Percentiles rank a stretch among this genome's conserved stretches.
phyloP scores from a whole-genome alignment of 2,329 filamentous ascomycete genomes.

The Colletotrichum sp. region DNA sequence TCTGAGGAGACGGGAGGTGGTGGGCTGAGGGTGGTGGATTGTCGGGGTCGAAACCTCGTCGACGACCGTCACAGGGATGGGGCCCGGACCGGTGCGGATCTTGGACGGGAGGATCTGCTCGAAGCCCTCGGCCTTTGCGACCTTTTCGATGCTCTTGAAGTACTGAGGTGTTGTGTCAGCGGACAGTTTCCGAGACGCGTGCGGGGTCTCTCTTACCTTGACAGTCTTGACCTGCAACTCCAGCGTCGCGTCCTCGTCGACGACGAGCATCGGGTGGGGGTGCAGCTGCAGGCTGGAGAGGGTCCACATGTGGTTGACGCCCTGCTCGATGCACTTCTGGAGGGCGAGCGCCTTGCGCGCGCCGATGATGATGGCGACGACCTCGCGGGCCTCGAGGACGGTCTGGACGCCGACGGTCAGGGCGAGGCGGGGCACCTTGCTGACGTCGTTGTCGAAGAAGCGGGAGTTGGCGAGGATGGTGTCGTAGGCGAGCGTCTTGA shows the following conservation, averaged over 20 bases:
- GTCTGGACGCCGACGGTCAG: slow-evolving; percentile 86
- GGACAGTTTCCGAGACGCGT: too few relatives aligned
- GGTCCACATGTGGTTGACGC: slow-evolving; percentile 91
- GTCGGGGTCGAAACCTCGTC: slow-evolving; percentile 49
- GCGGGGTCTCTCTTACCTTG: slow-evolving; percentile 45
- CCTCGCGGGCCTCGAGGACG: slow-evolving; percentile 79
- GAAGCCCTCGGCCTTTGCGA: slow-evolving; percentile 62
- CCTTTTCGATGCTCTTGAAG: slow-evolving; percentile 74
- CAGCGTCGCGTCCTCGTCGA: slow-evolving; percentile 79
- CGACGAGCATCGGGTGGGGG: slow-evolving; percentile 81
- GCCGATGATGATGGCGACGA: slow-evolving; percentile 82
- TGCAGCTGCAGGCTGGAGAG: slow-evolving; percentile 82
- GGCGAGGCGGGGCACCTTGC: slow-evolving; percentile 79
- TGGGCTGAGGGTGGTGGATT: slow-evolving; percentile 59
- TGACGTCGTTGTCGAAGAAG: slow-evolving; percentile 79
- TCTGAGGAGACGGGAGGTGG: slow-evolving; percentile 59
- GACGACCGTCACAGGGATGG: slow-evolving; percentile 43
- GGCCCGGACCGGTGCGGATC: slow-evolving; percentile 57
- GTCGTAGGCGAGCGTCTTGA: slow-evolving; percentile 88
- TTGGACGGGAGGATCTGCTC: slow-evolving; percentile 63
- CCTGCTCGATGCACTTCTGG: slow-evolving; percentile 81
- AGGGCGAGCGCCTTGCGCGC: slow-evolving; percentile 82
- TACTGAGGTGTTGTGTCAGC: slow-evolving; percentile 47
- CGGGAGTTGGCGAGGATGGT: slow-evolving; percentile 85
- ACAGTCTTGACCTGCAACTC: slow-evolving; percentile 78